Conservation (phyloP, 768 basidiomycete genomes). For the Rhodosporidiobolus odoratus region DNA sequence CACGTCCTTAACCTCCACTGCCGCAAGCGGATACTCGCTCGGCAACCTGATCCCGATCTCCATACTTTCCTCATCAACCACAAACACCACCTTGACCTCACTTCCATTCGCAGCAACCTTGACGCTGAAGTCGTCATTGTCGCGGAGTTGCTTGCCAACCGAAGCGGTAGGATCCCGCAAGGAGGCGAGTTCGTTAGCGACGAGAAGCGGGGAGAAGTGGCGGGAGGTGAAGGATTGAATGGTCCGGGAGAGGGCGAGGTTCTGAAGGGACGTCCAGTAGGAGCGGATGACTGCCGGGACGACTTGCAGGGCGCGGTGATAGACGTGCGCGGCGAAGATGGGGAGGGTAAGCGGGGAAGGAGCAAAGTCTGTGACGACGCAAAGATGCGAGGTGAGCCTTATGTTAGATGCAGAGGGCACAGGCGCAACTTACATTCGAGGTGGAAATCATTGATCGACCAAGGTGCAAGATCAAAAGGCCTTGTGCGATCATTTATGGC, state of each 20-base stretch:
- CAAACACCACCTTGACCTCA: constrained; percentile 77
- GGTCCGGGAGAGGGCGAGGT: constrained; percentile 73
- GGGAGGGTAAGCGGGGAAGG: constrained; percentile 58
- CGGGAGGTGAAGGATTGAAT: constrained; percentile 72
- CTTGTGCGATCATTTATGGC: constrained; percentile 61
- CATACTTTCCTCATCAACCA: constrained; percentile 86
- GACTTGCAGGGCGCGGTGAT: constrained; percentile 75
- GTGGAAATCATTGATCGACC: constrained; percentile 78
- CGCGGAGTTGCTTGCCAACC: constrained; percentile 45
- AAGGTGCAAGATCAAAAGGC: constrained; percentile 73
- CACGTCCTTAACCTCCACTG: constrained; percentile 79
- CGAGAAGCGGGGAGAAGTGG: constrained; percentile 83
- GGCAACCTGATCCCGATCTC: constrained; percentile 85
- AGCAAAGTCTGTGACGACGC: constrained; percentile 44
- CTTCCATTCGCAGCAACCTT: constrained; percentile 67
- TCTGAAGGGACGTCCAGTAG: constrained; percentile 83
- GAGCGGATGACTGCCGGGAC: constrained; percentile 77
- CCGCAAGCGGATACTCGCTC: constrained; percentile 79
- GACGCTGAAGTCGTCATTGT: constrained; percentile 71
- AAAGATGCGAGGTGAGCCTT: neutral
- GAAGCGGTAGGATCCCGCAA: constrained; percentile 50
- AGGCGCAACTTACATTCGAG: constrained; percentile 58
- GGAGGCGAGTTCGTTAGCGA: constrained; percentile 71
- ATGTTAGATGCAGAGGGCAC: neutral
- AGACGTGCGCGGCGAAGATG: constrained; percentile 77